These are phyloP conservation scores for Westerdykella sp. DNA, from an alignment of 2,329 filamentous ascomycete species.

Conservation along the genomic window DNA sequence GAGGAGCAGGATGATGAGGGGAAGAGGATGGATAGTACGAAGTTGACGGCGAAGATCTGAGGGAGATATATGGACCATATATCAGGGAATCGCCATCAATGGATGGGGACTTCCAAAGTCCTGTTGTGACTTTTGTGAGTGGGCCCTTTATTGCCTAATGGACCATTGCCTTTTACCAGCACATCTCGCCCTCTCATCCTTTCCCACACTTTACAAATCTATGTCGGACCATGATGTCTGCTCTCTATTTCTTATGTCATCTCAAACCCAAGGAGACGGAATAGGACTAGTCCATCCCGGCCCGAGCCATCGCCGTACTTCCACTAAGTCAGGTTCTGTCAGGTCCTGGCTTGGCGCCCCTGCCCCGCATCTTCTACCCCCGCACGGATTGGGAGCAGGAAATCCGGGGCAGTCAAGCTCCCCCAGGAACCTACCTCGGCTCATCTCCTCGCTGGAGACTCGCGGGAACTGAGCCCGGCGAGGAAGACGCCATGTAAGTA, in stretches of 20 bases:
- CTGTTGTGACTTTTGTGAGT: neutral
- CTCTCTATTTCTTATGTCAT: too few relatives aligned
- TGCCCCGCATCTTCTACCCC: neutral
- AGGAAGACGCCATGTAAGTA: neutral
- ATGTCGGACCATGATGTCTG: too few relatives aligned
- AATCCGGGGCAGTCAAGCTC: neutral
- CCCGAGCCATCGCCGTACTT: too few relatives aligned
- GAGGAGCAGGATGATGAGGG: constrained; percentile 78
- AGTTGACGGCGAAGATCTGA: constrained; percentile 11
- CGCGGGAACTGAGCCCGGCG: neutral
- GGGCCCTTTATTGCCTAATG: too few relatives aligned
- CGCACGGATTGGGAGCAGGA: neutral
- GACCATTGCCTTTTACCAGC: too few relatives aligned
- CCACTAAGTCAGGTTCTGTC: too few relatives aligned
- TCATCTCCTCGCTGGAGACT: neutral
- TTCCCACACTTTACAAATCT: too few relatives aligned
- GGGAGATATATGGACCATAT: neutral
- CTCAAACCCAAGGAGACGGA: too few relatives aligned
- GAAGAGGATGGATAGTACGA: constrained; percentile 59
- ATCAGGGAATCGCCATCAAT: too few relatives aligned
- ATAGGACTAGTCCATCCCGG: too few relatives aligned
- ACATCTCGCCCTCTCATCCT: too few relatives aligned
- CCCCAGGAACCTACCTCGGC: neutral
- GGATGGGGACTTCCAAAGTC: too few relatives aligned
- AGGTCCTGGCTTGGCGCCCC: neutral